Conservation (phyloP, 441 rosid species). For the Rhodomyrtus psidioides region DNA sequence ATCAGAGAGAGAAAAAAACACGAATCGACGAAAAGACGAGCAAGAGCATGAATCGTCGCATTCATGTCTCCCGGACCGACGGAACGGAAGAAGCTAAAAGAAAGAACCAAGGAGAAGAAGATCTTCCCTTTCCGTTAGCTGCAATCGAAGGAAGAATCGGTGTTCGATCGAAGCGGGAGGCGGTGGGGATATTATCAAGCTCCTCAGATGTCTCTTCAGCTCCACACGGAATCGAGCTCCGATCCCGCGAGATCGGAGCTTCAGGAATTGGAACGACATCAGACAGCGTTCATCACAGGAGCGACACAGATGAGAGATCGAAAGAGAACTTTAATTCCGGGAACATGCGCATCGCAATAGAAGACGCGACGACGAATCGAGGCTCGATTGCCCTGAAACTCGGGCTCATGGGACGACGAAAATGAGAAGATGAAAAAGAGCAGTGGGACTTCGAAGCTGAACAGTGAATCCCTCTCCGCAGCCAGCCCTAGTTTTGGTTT, state of each 20-base stretch:
- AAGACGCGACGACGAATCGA: background rate
- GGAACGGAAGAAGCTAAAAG: background rate
- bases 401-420: background rate
- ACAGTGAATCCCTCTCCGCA: background rate
- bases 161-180: background rate
- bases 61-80: background rate
- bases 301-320: background rate
- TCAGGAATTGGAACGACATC: slow-evolving; percentile 10
- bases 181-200: background rate
- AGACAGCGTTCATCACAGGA: background rate
- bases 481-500: background rate
- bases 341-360: background rate
- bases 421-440: background rate
- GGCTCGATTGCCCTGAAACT: background rate
- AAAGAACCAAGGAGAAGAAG: background rate
- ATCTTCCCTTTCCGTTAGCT: background rate
- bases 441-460: background rate
- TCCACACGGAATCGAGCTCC: background rate
- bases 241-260: background rate
- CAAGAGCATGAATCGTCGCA: background rate
- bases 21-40: no score
- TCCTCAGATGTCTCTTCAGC: slow-evolving; percentile 12
- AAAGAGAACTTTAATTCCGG: background rate
- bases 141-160: background rate
- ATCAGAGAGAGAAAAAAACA: background rate